Base-by-base conservation (phyloP, 202 grass and related monocot genomes). In the Dendrocalamus latiflorus region DNA sequence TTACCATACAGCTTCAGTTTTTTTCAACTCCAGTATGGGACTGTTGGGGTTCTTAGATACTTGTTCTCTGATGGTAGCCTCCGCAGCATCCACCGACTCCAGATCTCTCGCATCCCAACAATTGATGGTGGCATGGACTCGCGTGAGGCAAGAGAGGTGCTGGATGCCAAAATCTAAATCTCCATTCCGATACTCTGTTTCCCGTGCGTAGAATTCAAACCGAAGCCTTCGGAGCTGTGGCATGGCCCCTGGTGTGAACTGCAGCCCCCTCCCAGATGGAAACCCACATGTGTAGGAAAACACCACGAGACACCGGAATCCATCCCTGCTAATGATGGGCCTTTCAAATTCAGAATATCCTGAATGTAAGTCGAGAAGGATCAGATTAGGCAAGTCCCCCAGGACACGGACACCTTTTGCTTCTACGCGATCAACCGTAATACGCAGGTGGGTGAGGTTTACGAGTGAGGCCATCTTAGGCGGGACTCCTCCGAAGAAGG, bases 141-240 rank as follows among this genome's bases (percentile, higher is more conserved):
- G n/a, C n/a, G n/a, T n/a, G n/a, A n/a, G n/a, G n/a, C 36, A 41
- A 57, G 6, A 14, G 21, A 70, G 67, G 43, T 70, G 21, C 13
- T 70, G 22, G 12, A 70, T 26, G 11, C 41, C 42, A 9, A 48
- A 55, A 58, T 41, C 9, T 1, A 69, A 69, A 15, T 47, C 12
- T 3, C 10, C 9, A 26, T 15, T 15, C 0, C 0, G n/a, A n/a
- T n/a, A n/a, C n/a, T n/a, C n/a, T n/a, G n/a, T 15, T 69, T 4
- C 3, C 11, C 0, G 0, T 4, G 0, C 20, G 8, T 0, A 0
- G 9, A 77, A 24, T 0, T 62, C 26, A 10, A 77, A 6, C 9
- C 20, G 13, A 39, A 86, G 76, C 48, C 68, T 80, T 38, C 20
- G 48, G 39, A 86, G 76, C 37, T 74, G 68, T 1, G 84, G 84